Conservation (phyloP, 306 rosid species). For the Nissolia schottii region DNA sequence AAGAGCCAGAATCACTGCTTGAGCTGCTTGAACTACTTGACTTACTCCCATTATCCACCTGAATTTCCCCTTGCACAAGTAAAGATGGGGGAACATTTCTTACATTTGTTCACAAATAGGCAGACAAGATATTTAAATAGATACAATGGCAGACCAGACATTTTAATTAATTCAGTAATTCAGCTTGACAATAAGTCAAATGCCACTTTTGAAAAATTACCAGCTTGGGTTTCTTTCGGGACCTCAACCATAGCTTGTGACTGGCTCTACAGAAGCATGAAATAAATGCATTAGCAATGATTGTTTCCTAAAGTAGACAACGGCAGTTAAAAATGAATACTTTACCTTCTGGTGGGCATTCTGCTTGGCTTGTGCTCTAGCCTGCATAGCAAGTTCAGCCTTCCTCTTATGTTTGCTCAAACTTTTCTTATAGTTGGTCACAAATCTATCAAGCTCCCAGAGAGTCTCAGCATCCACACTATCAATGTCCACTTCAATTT, state of each 20-base stretch:
- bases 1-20: slow-evolving; percentile 93
- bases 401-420: slow-evolving; percentile 87
- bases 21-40: slow-evolving; percentile 97
- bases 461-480: slow-evolving; percentile 88
- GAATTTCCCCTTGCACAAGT: slow-evolving; percentile 54
- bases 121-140: neutral
- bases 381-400: slow-evolving; percentile 71
- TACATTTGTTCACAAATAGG: slow-evolving; percentile 41
- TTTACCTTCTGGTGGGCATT: slow-evolving; percentile 49
- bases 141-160: neutral
- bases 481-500: slow-evolving; percentile 95
- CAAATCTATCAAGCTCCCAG: slow-evolving; percentile 97
- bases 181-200: neutral
- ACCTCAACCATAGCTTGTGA: slow-evolving; percentile 37
- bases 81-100: slow-evolving; percentile 43
- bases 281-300: slow-evolving; percentile 2
- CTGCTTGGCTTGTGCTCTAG: slow-evolving; percentile 50
- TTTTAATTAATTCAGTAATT: slow-evolving; percentile 7
- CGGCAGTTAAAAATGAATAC: neutral
- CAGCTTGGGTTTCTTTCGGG: slow-evolving; percentile 50
- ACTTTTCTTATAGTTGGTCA: slow-evolving; percentile 87
- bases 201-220: slow-evolving; percentile 29
- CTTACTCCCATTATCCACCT: slow-evolving; percentile 68
- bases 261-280: slow-evolving; percentile 32
- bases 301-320: neutral